Evolutionary conservation across 805 yeast genomes (phyloP).

Genomic region (Ogataea haglerorum): DNA sequence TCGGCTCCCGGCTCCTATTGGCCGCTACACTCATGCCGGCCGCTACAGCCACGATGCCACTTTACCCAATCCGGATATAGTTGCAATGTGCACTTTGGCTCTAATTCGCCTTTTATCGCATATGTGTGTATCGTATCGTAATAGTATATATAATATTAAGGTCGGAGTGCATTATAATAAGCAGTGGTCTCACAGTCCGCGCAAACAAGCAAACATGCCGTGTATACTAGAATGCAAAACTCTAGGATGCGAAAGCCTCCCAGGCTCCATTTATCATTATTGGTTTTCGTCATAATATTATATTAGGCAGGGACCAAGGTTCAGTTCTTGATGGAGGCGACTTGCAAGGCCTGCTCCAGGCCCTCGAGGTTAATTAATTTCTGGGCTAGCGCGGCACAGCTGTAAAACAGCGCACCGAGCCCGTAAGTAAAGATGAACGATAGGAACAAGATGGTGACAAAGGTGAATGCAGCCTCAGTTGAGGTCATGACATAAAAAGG

Average conservation of each 20-base stretch:
- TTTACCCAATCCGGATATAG: too few relatives aligned
- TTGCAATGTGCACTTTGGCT: too few relatives aligned
- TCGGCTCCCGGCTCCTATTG: background rate
- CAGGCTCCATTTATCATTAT: background rate
- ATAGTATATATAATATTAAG: background rate
- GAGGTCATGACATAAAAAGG: conserved; percentile 25
- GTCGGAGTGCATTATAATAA: background rate
- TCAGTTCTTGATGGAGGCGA: conserved; percentile 1
- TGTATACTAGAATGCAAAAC: too few relatives aligned
- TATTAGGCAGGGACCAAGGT: background rate
- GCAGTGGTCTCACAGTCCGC: background rate
- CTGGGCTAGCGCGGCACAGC: conserved; percentile 2
- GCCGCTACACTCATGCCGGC: background rate
- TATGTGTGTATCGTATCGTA: background rate
- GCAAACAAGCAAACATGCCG: background rate
- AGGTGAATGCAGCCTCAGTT: conserved; percentile 17
- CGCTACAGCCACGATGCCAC: too few relatives aligned
- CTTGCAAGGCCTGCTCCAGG: conserved; percentile 1
- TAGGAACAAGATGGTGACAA: conserved; percentile 10
- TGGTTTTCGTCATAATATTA: background rate
- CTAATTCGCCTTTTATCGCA: background rate
- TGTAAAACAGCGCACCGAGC: conserved; percentile 3
- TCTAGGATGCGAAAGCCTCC: background rate
- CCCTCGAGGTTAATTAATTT: background rate
- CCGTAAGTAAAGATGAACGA: conserved; percentile 10